Conservation (phyloP, 805 yeast species). For the Teunomyces tritomae region DNA sequence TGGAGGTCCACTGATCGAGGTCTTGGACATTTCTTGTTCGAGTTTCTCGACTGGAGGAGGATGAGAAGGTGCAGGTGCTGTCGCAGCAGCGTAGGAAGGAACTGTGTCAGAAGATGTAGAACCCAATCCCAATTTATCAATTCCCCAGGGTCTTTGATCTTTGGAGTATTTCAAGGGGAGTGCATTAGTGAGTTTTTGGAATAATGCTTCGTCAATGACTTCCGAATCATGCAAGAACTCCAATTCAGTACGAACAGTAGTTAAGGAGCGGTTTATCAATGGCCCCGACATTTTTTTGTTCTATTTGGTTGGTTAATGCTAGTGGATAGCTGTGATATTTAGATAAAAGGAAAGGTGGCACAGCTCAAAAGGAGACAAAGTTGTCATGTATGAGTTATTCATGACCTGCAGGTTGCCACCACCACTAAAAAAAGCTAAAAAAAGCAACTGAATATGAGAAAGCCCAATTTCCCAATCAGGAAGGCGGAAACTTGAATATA, state of each 20-base stretch:
- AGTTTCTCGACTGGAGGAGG: slow-evolving; percentile 14
- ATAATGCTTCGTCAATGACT: slow-evolving; percentile 60
- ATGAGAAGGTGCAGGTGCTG: slow-evolving; percentile 8
- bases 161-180: slow-evolving; percentile 59
- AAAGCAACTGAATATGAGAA: too few species aligned
- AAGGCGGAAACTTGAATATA: too few species aligned
- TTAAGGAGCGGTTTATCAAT: slow-evolving; percentile 71
- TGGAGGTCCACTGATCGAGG: slow-evolving; percentile 17
- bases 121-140: slow-evolving; percentile 24
- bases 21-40: slow-evolving; percentile 10
- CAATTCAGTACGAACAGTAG: slow-evolving; percentile 72
- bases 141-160: slow-evolving; percentile 49
- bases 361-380: neutral
- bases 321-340: neutral
- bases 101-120: slow-evolving; percentile 2
- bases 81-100: slow-evolving; percentile 5
- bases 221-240: slow-evolving; percentile 76
- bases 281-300: slow-evolving; percentile 45
- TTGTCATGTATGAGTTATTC: neutral
- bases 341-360: too few species aligned
- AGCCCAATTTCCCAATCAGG: too few species aligned
- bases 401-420: neutral
- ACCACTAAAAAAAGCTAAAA: too few species aligned
- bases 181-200: slow-evolving; percentile 44
- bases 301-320: too few species aligned